Evolutionary conservation across 441 rosid genomes (phyloP).

Genomic region (Hypseocharis bilobata): DNA sequence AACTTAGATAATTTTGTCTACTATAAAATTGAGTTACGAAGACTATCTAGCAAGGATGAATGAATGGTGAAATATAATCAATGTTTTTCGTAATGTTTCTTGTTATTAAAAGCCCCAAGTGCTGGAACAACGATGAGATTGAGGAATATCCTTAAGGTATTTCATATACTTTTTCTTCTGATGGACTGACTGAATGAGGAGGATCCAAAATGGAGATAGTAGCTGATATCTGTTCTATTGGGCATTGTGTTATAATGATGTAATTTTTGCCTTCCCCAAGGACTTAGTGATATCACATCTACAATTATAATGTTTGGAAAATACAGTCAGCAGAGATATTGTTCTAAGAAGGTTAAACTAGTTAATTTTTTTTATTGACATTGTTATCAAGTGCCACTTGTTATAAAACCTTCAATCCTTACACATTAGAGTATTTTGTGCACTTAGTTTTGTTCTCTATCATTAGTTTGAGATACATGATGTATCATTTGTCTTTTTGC

Average conservation of each 20-base stretch:
- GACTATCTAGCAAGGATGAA: not conserved
- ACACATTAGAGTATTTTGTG: not conserved
- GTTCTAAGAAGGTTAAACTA: not conserved
- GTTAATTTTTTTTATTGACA: too few species aligned
- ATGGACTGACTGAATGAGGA: not conserved
- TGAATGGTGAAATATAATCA: not conserved
- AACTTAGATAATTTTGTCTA: not conserved
- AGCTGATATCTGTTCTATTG: too few species aligned
- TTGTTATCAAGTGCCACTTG: not conserved
- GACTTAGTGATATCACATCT: not conserved
- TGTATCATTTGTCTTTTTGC: not conserved
- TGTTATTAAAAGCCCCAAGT: not conserved
- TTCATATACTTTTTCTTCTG: not conserved
- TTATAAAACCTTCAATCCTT: not conserved
- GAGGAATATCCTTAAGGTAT: not conserved
- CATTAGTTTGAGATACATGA: constrained; percentile 14
- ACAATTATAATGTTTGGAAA: not conserved
- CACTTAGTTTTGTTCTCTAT: not conserved
- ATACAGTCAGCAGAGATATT: not conserved
- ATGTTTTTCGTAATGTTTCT: not conserved
- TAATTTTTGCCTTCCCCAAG: too few species aligned
- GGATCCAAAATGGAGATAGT: not conserved
- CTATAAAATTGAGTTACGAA: not conserved
- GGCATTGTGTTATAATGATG: too few species aligned
- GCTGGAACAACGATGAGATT: not conserved